Evolutionary conservation across 108 stramenopile genomes (phyloP).

Genomic region (Stephanodiscus minutulus): DNA sequence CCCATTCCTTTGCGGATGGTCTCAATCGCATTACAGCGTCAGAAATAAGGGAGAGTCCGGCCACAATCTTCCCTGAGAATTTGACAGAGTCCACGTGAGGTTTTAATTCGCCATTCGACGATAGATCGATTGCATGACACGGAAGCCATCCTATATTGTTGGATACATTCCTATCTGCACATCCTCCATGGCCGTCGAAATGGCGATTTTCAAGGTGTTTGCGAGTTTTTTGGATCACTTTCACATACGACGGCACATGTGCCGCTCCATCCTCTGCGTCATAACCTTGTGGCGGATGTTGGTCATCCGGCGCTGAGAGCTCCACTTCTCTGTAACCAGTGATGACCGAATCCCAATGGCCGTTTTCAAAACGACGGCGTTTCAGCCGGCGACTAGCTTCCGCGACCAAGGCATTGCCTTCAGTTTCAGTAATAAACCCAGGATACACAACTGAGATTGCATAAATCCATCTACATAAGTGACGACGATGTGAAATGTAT

Average conservation of each 20-base stretch:
- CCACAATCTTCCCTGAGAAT: conserved; percentile 87
- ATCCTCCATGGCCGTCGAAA: conserved; percentile 25
- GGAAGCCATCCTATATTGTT: conserved; percentile 63
- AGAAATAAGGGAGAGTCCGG: conserved; percentile 82
- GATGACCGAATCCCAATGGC: conserved; percentile 94
- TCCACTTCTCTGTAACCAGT: conserved; percentile 82
- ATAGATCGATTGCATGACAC: conserved; percentile 87
- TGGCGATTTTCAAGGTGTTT: conserved; percentile 50
- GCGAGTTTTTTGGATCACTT: conserved; percentile 53
- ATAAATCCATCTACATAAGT: background rate
- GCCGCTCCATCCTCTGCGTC: background rate
- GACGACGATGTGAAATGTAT: conserved; percentile 36
- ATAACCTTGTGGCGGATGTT: background rate
- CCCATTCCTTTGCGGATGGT: conserved; percentile 51
- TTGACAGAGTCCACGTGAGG: conserved; percentile 91
- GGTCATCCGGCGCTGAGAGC: conserved; percentile 42
- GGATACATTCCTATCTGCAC: background rate
- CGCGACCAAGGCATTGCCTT: conserved; percentile 40
- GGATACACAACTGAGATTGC: conserved; percentile 44
- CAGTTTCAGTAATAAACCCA: conserved; percentile 49
- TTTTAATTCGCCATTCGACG: conserved; percentile 68
- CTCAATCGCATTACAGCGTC: conserved; percentile 73
- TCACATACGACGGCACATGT: conserved; percentile 17
- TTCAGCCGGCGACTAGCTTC: conserved; percentile 50
- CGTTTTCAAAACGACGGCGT: conserved; percentile 62